Base-by-base conservation (phyloP, 441 rosid species). In the Corymbia citriodora region DNA sequence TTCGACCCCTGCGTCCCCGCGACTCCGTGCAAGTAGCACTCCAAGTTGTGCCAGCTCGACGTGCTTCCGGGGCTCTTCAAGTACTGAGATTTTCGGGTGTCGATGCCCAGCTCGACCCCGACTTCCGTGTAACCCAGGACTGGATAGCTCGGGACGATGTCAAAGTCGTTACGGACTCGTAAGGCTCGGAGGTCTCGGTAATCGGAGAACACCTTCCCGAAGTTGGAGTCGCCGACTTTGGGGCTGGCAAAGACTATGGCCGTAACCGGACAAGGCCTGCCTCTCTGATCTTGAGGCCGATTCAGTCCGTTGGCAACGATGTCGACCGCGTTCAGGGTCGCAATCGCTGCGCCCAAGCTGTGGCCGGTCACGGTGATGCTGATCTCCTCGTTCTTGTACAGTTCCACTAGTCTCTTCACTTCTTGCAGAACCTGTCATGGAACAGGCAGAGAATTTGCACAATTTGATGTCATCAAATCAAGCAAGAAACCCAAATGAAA, bases 311-410 rank as follows among this genome's bases (percentile, higher is more conserved):
- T 97, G 87, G 94, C 90, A 6, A 95, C 98, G 25, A 97, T 93
- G 92, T 97, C 99, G 2, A 94, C 61, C 3, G 99, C 98, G 72
- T 93, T 97, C 33, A 97, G 91, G 2, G 99, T 97, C n/a, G 98
- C 98, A 0, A 96, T 88, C 2, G 99, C 97, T 4, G 98, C 99
- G 8, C 99, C 99, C 85, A 97, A 92, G 92, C 99, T 96, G 91
- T 97, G 99, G 18, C 99, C 99, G 4, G 96, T 93, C 23, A 95
- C 57, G 8, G 95, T 96, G 90, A 97, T 95, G 93, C 99, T 96
- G 53, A 95, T 94, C 65, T 96, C 98, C 92, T 97, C 99, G 6
- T 94, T 92, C 92, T 94, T 94, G 93, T 89, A 97, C 90, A 85
- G 89, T 50, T 96, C 98, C 88, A 96, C 94, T 36, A 97, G 92